These are phyloP conservation scores for Tilletiopsis washingtonensis DNA, from an alignment of 1,284 basidiomycete species.

Conservation along the genomic window DNA sequence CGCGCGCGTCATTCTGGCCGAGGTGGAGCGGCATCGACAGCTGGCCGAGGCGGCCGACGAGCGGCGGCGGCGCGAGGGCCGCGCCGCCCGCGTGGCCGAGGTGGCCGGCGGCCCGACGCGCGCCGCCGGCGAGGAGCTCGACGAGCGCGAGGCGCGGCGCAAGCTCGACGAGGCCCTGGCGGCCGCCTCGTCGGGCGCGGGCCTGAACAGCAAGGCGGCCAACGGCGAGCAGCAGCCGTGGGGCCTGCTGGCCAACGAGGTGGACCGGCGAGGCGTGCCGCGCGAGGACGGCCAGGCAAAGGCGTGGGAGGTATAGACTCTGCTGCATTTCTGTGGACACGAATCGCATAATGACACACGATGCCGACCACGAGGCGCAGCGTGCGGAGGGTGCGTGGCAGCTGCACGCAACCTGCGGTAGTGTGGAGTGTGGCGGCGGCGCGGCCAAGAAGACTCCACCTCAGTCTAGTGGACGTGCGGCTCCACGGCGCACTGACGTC, in stretches of 20 bases:
- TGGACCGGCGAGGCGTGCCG: slow-evolving; percentile 35
- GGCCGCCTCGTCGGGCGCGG: not conserved
- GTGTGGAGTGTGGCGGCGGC: too few relatives aligned
- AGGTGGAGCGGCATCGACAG: slow-evolving; percentile 43
- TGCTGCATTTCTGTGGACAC: too few relatives aligned
- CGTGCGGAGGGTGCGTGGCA: too few relatives aligned
- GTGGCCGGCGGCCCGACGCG: slow-evolving; percentile 13
- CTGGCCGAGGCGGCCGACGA: slow-evolving; percentile 41
- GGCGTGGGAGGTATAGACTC: slow-evolving; percentile 44
- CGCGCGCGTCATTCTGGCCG: slow-evolving; percentile 37
- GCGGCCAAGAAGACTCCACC: too few relatives aligned
- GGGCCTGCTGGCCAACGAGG: slow-evolving; percentile 32
- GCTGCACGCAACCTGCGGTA: too few relatives aligned
- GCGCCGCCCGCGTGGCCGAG: not conserved
- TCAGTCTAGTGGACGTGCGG: too few relatives aligned
- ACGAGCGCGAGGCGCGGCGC: slow-evolving; percentile 14
- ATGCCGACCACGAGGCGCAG: too few relatives aligned
- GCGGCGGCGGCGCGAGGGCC: slow-evolving; percentile 16
- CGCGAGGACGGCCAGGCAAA: slow-evolving; percentile 43
- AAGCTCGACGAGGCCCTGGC: slow-evolving; percentile 9
- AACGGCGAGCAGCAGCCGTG: slow-evolving; percentile 31
- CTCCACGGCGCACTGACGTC: too few relatives aligned
- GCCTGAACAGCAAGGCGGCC: slow-evolving; percentile 1
- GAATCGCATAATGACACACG: too few relatives aligned
- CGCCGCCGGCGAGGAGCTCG: slow-evolving; percentile 3